These are phyloP conservation scores for Alternaria sp. DNA, from an alignment of 2,329 filamentous ascomycete genomes.

Conservation along the genomic window DNA sequence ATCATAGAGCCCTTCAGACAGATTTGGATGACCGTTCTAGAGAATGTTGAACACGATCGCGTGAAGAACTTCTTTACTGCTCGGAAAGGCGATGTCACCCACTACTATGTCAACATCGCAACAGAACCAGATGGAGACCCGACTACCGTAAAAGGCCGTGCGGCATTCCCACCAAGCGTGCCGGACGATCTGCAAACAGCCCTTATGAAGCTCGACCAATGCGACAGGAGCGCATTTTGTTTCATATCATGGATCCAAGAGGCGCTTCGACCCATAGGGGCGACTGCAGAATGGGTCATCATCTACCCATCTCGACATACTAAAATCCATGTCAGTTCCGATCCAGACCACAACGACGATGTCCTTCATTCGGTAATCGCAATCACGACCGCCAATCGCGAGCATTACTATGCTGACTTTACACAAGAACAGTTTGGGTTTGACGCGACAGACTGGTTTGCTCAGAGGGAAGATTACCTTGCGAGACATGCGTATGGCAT, in stretches of 20 bases:
- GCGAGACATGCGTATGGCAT: background rate
- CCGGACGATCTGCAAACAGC: background rate
- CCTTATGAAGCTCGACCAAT: background rate
- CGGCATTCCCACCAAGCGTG: background rate
- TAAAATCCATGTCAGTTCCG: background rate
- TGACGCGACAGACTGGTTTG: background rate
- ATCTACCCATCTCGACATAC: background rate
- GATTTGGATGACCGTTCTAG: background rate
- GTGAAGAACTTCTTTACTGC: background rate
- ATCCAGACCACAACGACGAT: background rate
- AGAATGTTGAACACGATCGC: background rate
- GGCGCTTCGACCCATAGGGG: background rate
- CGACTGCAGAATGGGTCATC: background rate
- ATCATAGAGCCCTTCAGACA: background rate
- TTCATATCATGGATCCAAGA: background rate
- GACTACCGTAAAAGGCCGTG: background rate
- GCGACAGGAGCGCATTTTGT: background rate
- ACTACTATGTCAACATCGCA: background rate
- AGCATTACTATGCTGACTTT: conserved; percentile 7
- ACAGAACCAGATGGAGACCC: background rate
- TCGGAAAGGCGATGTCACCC: background rate
- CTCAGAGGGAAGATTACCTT: background rate
- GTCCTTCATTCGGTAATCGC: background rate
- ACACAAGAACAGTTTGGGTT: conserved; percentile 6
- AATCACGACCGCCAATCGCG: background rate